Percentiles rank a stretch among this genome's conserved stretches.
Evolutionary conservation across 495 filamentous ascomycete genomes (phyloP).

Genomic region (Ramalina peruviana): DNA sequence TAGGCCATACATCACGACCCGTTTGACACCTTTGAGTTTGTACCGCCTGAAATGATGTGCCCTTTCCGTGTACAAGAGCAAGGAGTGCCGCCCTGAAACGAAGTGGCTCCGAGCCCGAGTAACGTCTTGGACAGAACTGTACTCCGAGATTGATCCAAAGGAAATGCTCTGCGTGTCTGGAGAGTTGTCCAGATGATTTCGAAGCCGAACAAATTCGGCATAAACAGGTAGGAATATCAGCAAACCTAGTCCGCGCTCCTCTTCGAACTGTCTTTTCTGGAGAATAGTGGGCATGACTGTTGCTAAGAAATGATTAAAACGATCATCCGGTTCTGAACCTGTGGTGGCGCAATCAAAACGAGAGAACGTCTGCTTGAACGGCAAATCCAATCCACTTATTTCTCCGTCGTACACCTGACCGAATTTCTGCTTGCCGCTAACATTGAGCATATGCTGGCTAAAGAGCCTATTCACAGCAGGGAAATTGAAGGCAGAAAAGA

Average conservation of each 20-base stretch:
- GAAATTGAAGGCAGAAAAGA: constrained; percentile 69
- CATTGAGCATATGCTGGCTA: constrained; percentile 63
- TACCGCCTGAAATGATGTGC: constrained; percentile 90
- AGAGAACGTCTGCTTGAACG: constrained; percentile 75
- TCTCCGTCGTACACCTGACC: constrained; percentile 51
- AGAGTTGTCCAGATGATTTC: constrained; percentile 78
- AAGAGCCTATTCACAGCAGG: constrained; percentile 77
- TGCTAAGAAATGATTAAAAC: constrained; percentile 84
- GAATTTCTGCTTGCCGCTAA: constrained; percentile 59
- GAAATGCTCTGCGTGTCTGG: constrained; percentile 51
- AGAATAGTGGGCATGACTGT: constrained; percentile 61
- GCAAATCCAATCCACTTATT: constrained; percentile 44
- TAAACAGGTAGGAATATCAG: constrained; percentile 84
- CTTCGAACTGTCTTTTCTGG: constrained; percentile 30
- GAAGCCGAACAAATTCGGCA: constrained; percentile 82
- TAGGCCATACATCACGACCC: constrained; percentile 70
- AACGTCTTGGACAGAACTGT: constrained; percentile 60
- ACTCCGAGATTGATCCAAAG: constrained; percentile 80
- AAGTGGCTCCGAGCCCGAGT: constrained; percentile 81
- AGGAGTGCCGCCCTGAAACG: constrained; percentile 60
- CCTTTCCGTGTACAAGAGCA: constrained; percentile 83
- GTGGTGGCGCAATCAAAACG: constrained; percentile 63
- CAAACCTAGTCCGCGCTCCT: constrained; percentile 39
- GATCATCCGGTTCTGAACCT: constrained; percentile 62
- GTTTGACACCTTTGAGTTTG: constrained; percentile 60